These are phyloP conservation scores for Kingdonia uniflora DNA, from an alignment of 164 flowering plant genomes.

Conservation along the genomic window DNA sequence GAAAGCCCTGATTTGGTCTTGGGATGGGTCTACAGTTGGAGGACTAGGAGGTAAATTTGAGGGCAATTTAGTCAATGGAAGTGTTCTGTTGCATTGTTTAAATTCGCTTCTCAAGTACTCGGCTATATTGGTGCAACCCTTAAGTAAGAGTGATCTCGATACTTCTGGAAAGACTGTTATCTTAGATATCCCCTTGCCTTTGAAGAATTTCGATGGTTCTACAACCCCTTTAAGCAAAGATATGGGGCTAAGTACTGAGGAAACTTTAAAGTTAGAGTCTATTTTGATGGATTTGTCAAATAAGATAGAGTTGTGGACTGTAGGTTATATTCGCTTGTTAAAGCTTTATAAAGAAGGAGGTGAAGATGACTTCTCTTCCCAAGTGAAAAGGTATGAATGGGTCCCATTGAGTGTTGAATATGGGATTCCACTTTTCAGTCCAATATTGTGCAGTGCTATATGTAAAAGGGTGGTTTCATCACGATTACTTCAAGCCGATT, in stretches of 20 bases:
- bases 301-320: conserved; percentile 59
- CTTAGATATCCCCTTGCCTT: conserved; percentile 78
- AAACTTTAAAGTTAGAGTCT: conserved; percentile 38
- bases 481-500: conserved; percentile 71
- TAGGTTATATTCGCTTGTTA: conserved; percentile 84
- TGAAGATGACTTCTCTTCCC: conserved; percentile 37
- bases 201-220: conserved; percentile 83
- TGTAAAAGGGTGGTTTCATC: conserved; percentile 78
- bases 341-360: conserved; percentile 68
- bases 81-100: conserved; percentile 77
- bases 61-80: conserved; percentile 86
- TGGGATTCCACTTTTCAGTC: conserved; percentile 92
- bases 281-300: conserved; percentile 42
- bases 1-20: conserved; percentile 93
- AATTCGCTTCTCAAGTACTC: conserved; percentile 87
- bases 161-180: conserved; percentile 50
- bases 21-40: conserved; percentile 92
- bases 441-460: conserved; percentile 67
- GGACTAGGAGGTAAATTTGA: conserved; percentile 93
- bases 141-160: conserved; percentile 77
- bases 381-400: conserved; percentile 78
- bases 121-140: conserved; percentile 88
- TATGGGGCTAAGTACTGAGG: conserved; percentile 48
- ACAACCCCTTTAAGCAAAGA: conserved; percentile 57
- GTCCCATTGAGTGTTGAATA: conserved; percentile 86